Evolutionary conservation across 2,329 filamentous ascomycete species (phyloP).

Genomic region (Xenoacremonium recifei): DNA sequence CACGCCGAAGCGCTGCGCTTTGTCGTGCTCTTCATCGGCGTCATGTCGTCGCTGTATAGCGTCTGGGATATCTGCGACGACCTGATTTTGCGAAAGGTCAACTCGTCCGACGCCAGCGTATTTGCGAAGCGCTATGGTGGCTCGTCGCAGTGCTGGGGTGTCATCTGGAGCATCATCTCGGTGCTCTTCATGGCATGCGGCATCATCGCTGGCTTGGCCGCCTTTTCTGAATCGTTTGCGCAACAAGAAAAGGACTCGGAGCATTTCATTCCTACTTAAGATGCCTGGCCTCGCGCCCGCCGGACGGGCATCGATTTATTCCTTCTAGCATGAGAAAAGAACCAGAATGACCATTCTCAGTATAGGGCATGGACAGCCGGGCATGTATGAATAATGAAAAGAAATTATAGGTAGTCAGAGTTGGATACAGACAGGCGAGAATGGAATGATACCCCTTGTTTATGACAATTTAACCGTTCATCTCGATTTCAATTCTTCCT

Average conservation of each 20-base stretch:
- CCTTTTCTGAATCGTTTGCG: constrained; percentile 68
- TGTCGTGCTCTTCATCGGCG: constrained; percentile 76
- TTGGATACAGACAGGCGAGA: no score
- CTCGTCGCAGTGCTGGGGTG: constrained; percentile 77
- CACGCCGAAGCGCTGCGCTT: constrained; percentile 73
- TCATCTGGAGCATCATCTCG: constrained; percentile 75
- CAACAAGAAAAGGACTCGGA: constrained; percentile 69
- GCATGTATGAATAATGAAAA: no score
- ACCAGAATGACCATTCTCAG: no score
- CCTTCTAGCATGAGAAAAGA: no score
- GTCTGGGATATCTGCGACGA: constrained; percentile 88
- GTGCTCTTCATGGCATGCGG: constrained; percentile 68
- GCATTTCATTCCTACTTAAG: constrained; percentile 56
- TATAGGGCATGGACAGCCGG: no score
- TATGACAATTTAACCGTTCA: no score
- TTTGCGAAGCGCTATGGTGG: constrained; percentile 77
- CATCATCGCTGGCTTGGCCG: constrained; percentile 74
- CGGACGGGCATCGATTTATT: no score
- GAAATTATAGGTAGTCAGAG: no score
- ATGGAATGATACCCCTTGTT: no score
- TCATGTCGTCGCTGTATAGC: constrained; percentile 78
- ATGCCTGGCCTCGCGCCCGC: no score
- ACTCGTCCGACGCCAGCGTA: constrained; percentile 75
- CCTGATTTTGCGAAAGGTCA: constrained; percentile 76
- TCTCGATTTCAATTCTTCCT: no score